Conservation (phyloP, 495 filamentous ascomycete species). For the Rusavskia elegans region DNA sequence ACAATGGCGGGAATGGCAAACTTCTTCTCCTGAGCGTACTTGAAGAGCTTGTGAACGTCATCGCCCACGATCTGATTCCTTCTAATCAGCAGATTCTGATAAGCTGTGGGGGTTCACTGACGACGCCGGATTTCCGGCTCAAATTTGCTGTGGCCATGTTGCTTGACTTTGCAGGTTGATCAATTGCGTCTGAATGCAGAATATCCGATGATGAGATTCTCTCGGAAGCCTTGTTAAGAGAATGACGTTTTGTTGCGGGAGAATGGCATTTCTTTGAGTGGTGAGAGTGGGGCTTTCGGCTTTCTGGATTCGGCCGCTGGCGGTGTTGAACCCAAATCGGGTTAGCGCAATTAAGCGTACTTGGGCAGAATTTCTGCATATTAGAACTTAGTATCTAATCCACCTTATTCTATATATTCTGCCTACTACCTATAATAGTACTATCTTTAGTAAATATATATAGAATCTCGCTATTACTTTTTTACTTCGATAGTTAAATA, state of each 20-base stretch:
- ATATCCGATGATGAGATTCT: not conserved
- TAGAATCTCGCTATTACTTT: too few relatives aligned
- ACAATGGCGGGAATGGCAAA: constrained; percentile 89
- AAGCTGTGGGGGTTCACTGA: not conserved
- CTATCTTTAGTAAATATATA: too few relatives aligned
- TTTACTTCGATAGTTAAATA: too few relatives aligned
- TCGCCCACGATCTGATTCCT: not conserved
- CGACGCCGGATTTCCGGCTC: constrained; percentile 6
- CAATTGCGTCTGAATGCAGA: not conserved
- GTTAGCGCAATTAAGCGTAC: too few relatives aligned
- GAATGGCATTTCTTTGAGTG: not conserved
- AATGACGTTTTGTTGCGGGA: not conserved
- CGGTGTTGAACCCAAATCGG: too few relatives aligned
- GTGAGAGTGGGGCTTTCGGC: not conserved
- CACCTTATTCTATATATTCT: too few relatives aligned
- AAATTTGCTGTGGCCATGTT: constrained; percentile 1
- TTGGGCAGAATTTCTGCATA: too few relatives aligned
- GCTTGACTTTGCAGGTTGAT: not conserved
- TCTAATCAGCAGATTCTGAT: not conserved
- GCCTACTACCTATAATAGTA: too few relatives aligned
- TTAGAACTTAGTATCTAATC: too few relatives aligned
- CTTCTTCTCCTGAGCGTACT: constrained; percentile 65
- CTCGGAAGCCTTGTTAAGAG: not conserved
- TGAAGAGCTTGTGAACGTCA: constrained; percentile 46
- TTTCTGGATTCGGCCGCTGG: not conserved